Conservation (phyloP, 345 rosid genomes). For the Bruguiera parviflora region DNA sequence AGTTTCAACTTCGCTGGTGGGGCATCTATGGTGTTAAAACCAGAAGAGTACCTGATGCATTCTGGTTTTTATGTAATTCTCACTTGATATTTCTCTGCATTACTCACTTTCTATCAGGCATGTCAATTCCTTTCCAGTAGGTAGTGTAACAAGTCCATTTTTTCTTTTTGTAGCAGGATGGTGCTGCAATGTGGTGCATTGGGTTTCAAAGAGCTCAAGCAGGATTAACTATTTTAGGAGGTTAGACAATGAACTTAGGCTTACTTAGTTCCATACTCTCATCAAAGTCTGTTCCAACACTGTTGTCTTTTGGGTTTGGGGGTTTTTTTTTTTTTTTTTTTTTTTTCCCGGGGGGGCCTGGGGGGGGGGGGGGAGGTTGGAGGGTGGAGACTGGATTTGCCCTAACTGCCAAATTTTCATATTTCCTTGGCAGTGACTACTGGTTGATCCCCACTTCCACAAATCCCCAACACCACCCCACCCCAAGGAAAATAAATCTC, state of each 20-base stretch:
- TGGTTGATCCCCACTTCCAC: too few species aligned
- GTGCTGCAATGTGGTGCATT: constrained; percentile 77
- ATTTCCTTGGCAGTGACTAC: too few species aligned
- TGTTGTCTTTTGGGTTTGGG: too few species aligned
- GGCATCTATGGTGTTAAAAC: constrained; percentile 68
- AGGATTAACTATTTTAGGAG: constrained; percentile 82
- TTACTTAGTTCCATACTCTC: background rate
- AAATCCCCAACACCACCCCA: too few species aligned
- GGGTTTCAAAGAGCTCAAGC: constrained; percentile 68
- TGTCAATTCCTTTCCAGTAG: background rate
- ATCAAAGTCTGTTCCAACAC: background rate
- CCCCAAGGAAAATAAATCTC: too few species aligned
- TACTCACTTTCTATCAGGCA: constrained; percentile 1
- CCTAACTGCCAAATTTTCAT: too few species aligned
- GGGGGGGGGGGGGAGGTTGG: too few species aligned
- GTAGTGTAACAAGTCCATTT: background rate
- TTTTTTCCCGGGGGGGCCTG: too few species aligned
- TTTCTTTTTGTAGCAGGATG: constrained; percentile 40
- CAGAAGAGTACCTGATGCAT: constrained; percentile 55
- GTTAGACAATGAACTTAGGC: constrained; percentile 34
- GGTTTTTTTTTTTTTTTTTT: too few species aligned
- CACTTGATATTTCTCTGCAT: constrained; percentile 6
- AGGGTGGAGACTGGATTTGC: too few species aligned
- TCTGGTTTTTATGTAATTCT: constrained; percentile 48
- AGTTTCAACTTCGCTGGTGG: constrained; percentile 86